phyloP scores from a whole-genome alignment of 768 basidiomycete genomes.

The Serendipita sp. region DNA sequence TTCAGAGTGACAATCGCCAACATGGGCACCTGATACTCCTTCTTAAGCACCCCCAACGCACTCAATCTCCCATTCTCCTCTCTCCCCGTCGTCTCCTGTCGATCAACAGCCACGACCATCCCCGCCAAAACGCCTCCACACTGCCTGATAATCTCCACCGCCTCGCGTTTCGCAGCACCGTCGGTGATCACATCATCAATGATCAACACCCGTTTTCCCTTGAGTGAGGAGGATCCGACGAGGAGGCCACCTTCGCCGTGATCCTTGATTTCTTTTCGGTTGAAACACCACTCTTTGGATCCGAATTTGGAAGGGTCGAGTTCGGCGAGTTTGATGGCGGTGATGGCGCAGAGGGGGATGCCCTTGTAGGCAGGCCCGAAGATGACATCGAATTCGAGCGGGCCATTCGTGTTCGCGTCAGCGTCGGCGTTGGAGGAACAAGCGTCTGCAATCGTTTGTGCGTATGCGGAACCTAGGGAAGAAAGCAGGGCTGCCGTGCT shows the following conservation, averaged over 20 bases:
- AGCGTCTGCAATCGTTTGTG: slow-evolving; percentile 54
- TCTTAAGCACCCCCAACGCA: slow-evolving; percentile 62
- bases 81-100: slow-evolving; percentile 76
- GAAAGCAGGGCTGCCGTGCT: slow-evolving; percentile 70
- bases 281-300: slow-evolving; percentile 31
- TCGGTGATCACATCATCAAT: slow-evolving; percentile 96
- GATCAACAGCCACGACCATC: slow-evolving; percentile 72
- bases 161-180: slow-evolving; percentile 73
- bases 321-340: slow-evolving; percentile 45
- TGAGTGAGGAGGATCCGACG: slow-evolving; percentile 64
- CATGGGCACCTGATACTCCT: slow-evolving; percentile 23
- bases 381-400: slow-evolving; percentile 56
- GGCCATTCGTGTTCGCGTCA: slow-evolving; percentile 7
- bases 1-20: background rate
- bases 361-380: slow-evolving; percentile 98
- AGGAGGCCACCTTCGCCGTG: slow-evolving; percentile 91
- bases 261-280: slow-evolving; percentile 89
- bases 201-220: slow-evolving; percentile 68
- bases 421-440: slow-evolving; percentile 20
- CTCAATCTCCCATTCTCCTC: slow-evolving; percentile 59
- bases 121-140: slow-evolving; percentile 76
- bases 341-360: slow-evolving; percentile 79
- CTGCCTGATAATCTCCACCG: slow-evolving; percentile 54
- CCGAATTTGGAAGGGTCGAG: background rate
- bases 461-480: slow-evolving; percentile 66